phyloP scores from a whole-genome alignment of 208 protist species.

The Trypanosoma platydactyli region DNA sequence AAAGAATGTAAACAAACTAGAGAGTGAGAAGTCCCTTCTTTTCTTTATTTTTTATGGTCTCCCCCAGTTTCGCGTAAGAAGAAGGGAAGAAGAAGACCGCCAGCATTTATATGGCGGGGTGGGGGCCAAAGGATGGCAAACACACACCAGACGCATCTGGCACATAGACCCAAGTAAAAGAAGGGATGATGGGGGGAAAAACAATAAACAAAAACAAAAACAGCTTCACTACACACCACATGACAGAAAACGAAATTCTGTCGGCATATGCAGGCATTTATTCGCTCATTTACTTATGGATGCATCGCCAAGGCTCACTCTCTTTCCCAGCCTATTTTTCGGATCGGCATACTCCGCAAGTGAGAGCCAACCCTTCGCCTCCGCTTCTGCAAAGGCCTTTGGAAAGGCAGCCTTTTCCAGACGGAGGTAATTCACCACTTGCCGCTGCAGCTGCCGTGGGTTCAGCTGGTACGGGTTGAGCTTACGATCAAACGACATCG shows the following conservation, averaged over 20 bases:
- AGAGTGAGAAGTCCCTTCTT: not conserved
- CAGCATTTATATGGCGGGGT: too few relatives aligned
- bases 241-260: not conserved
- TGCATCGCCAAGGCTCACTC: slow-evolving; percentile 9
- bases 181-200: too few relatives aligned
- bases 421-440: slow-evolving; percentile 81
- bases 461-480: slow-evolving; percentile 88
- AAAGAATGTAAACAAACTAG: not conserved
- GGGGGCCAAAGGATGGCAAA: too few relatives aligned
- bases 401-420: slow-evolving; percentile 83
- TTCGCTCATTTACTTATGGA: slow-evolving; percentile 1
- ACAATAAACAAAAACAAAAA: slow-evolving; percentile 9
- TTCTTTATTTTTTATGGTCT: slow-evolving; percentile 5
- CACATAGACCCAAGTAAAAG: too few relatives aligned
- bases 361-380: slow-evolving; percentile 75
- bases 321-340: slow-evolving; percentile 40
- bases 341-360: slow-evolving; percentile 64
- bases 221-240: not conserved
- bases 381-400: slow-evolving; percentile 59
- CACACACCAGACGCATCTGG: too few relatives aligned
- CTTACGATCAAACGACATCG: slow-evolving; percentile 79
- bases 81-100: too few relatives aligned
- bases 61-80: not conserved
- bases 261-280: not conserved
- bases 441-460: slow-evolving; percentile 77